Evolutionary conservation across 1,284 basidiomycete genomes (phyloP).

Genomic region (Pseudozyma hubeiensis): DNA sequence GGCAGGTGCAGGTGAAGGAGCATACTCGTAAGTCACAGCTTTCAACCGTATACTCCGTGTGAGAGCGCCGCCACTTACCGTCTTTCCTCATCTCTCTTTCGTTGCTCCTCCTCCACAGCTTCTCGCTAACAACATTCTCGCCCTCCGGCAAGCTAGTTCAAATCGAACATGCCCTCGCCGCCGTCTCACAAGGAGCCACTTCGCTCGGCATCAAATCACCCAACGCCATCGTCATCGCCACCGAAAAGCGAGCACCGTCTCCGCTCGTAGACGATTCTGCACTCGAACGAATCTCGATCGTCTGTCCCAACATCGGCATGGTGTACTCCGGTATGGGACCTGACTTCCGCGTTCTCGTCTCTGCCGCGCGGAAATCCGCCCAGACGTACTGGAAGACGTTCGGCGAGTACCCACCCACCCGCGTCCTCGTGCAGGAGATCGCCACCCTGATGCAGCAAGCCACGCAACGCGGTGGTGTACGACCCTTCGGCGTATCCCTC

Average conservation of each 20-base stretch:
- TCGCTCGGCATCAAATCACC: constrained; percentile 98
- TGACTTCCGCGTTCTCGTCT: constrained; percentile 92
- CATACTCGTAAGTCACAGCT: constrained; percentile 55
- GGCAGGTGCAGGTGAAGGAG: constrained; percentile 65
- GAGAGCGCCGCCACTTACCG: no score
- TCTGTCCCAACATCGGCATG: constrained; percentile 98
- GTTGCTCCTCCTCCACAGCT: constrained; percentile 73
- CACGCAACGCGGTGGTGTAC: constrained; percentile 97
- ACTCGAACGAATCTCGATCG: constrained; percentile 91
- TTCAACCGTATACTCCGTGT: no score
- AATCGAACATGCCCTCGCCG: constrained; percentile 98
- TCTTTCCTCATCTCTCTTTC: constrained; percentile 5
- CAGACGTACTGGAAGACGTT: constrained; percentile 99
- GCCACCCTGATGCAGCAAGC: constrained; percentile 99
- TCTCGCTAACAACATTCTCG: constrained; percentile 98
- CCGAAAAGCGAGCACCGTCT: constrained; percentile 98
- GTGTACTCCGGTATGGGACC: constrained; percentile 98
- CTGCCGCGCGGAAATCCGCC: constrained; percentile 94
- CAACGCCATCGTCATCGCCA: constrained; percentile 98
- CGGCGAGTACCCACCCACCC: constrained; percentile 97
- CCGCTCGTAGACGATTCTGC: constrained; percentile 97
- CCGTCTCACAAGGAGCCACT: constrained; percentile 86
- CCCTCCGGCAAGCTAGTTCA: constrained; percentile 89
- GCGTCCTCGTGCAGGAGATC: constrained; percentile 94
- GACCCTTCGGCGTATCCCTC: constrained; percentile 96